A percentile compares a stretch with the other conserved stretches of the same genome.
Evolutionary conservation across 306 rosid species (phyloP).

Genomic region (Citrullus mucosospermus): DNA sequence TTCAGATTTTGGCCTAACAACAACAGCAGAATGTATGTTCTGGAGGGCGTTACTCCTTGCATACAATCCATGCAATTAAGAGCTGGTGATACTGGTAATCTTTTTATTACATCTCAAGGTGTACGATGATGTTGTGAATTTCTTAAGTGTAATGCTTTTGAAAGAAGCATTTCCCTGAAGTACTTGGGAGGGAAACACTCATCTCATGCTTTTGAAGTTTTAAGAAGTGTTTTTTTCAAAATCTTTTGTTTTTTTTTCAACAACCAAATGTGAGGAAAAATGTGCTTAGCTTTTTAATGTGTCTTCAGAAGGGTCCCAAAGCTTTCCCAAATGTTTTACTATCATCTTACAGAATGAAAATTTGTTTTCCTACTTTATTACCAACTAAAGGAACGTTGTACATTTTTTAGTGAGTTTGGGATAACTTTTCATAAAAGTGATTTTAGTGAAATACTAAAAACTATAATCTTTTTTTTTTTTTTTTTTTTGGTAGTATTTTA

Average conservation of each 20-base stretch:
- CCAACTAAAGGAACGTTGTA: not conserved
- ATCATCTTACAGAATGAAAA: not conserved
- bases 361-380: not conserved
- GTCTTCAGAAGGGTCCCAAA: not conserved
- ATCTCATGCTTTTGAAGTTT: not conserved
- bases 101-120: constrained; percentile 6
- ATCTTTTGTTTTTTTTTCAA: not conserved
- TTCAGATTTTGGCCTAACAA: constrained; percentile 99
- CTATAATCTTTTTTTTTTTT: not conserved
- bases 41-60: constrained; percentile 99
- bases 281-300: not conserved
- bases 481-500: not conserved
- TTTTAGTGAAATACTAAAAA: not conserved
- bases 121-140: not conserved
- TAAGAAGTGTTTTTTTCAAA: not conserved
- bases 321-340: not conserved
- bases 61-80: constrained; percentile 80
- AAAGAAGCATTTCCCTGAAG: not conserved
- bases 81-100: constrained; percentile 95
- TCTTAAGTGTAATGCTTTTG: not conserved
- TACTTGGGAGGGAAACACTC: not conserved
- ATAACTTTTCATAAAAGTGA: not conserved
- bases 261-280: not conserved
- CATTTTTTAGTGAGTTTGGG: not conserved
- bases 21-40: constrained; percentile 96